These are phyloP conservation scores for Reutealis trisperma DNA, from an alignment of 345 rosid genomes.

Conservation along the genomic window DNA sequence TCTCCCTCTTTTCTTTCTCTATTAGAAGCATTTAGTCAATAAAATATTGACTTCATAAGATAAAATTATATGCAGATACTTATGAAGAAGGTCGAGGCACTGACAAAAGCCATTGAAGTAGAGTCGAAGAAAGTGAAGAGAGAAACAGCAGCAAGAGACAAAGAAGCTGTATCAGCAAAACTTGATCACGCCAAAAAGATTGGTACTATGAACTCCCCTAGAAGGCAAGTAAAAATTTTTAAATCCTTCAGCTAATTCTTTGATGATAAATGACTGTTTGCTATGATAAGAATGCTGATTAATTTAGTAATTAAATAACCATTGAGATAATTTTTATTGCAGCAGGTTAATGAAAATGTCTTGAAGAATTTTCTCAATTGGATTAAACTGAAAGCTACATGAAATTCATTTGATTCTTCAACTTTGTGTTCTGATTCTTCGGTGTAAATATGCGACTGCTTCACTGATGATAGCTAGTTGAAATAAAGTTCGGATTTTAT, in stretches of 20 bases:
- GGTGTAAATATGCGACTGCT: slow-evolving; percentile 36
- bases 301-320: not conserved
- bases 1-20: not conserved
- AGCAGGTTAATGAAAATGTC: slow-evolving; percentile 30
- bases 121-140: slow-evolving; percentile 81
- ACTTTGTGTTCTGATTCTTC: slow-evolving; percentile 30
- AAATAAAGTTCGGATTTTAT: slow-evolving; percentile 17
- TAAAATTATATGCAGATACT: slow-evolving; percentile 52
- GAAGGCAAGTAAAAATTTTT: slow-evolving; percentile 29
- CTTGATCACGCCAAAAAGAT: slow-evolving; percentile 38
- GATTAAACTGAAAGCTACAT: slow-evolving; percentile 13
- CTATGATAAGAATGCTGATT: not conserved
- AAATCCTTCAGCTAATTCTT: not conserved
- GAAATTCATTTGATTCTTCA: slow-evolving; percentile 38
- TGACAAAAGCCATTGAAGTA: slow-evolving; percentile 70
- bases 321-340: slow-evolving; percentile 11
- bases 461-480: slow-evolving; percentile 19
- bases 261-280: not conserved
- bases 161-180: slow-evolving; percentile 44
- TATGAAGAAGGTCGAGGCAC: slow-evolving; percentile 74
- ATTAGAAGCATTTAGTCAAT: not conserved
- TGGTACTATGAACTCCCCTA: slow-evolving; percentile 29
- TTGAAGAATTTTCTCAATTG: slow-evolving; percentile 25
- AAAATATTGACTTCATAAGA: slow-evolving; percentile 1
- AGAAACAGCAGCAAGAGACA: slow-evolving; percentile 71